These are phyloP conservation scores for Dacryopinax primogenitus DNA, from an alignment of 768 basidiomycete species.

Conservation along the genomic window DNA sequence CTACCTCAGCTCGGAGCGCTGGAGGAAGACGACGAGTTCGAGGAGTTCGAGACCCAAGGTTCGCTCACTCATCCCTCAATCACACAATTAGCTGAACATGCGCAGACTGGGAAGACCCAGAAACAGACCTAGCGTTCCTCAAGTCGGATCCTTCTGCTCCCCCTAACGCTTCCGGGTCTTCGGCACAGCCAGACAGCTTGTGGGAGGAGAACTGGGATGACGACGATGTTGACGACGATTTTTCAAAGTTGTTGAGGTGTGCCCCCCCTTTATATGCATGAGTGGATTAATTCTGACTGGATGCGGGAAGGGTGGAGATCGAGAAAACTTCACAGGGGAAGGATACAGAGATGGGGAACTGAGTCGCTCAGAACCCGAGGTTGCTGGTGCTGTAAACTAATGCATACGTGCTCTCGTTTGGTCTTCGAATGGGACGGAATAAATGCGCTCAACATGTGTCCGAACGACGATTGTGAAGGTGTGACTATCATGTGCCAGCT, in stretches of 20 bases:
- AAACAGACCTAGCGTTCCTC: conserved; percentile 70
- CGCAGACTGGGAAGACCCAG: conserved; percentile 74
- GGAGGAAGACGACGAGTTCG: conserved; percentile 96
- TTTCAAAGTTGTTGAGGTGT: conserved; percentile 87
- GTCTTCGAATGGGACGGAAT: too few species aligned
- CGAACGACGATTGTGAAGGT: too few species aligned
- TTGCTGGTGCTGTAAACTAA: background rate
- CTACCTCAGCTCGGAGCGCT: conserved; percentile 66
- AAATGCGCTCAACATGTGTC: too few species aligned
- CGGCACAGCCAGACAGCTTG: conserved; percentile 75
- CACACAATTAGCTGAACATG: background rate
- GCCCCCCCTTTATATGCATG: conserved; percentile 22
- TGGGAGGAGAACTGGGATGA: conserved; percentile 99
- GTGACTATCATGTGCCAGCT: too few species aligned
- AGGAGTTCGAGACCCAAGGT: conserved; percentile 84
- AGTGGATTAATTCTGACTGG: background rate
- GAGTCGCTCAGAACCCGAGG: background rate
- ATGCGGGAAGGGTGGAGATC: background rate
- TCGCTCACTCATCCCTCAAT: background rate
- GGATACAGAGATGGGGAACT: background rate
- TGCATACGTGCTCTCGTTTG: too few species aligned
- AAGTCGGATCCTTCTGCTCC: conserved; percentile 40
- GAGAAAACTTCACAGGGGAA: conserved; percentile 3
- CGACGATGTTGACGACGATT: conserved; percentile 96
- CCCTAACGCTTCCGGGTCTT: conserved; percentile 61